phyloP scores from a whole-genome alignment of 441 rosid species.

The Brassica balearica region DNA sequence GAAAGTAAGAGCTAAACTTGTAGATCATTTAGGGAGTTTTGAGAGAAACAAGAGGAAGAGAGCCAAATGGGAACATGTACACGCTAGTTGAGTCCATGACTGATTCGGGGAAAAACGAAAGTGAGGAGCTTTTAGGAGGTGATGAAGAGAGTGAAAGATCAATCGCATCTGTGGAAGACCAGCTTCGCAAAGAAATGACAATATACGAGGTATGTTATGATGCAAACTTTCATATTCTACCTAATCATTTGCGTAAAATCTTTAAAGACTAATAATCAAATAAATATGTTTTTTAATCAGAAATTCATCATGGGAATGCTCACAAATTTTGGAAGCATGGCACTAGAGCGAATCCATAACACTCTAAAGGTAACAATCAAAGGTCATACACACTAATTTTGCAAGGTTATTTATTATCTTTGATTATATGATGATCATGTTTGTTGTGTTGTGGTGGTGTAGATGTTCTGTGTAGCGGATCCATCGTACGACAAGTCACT shows the following conservation, averaged over 20 bases:
- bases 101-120: constrained; percentile 65
- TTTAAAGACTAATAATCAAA: background rate
- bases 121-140: constrained; percentile 73
- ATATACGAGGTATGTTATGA: constrained; percentile 73
- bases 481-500: constrained; percentile 91
- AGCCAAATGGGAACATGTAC: constrained; percentile 55
- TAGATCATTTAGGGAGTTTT: constrained; percentile 66
- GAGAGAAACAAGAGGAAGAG: constrained; percentile 61
- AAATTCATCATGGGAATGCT: constrained; percentile 98
- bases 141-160: constrained; percentile 86
- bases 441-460: constrained; percentile 29
- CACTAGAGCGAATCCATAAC: constrained; percentile 89
- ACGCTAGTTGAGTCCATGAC: constrained; percentile 69
- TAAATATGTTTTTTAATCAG: constrained; percentile 45
- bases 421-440: background rate
- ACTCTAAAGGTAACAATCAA: constrained; percentile 70
- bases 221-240: background rate
- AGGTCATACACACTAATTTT: background rate
- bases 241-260: background rate
- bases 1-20: constrained; percentile 15
- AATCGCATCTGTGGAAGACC: constrained; percentile 85
- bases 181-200: constrained; percentile 91
- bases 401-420: background rate
- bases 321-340: constrained; percentile 91
- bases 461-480: constrained; percentile 97